Percentiles rank a stretch among this genome's conserved stretches.
phyloP scores from a whole-genome alignment of 2,329 filamentous ascomycete species.

The Juglanconis sp. region DNA sequence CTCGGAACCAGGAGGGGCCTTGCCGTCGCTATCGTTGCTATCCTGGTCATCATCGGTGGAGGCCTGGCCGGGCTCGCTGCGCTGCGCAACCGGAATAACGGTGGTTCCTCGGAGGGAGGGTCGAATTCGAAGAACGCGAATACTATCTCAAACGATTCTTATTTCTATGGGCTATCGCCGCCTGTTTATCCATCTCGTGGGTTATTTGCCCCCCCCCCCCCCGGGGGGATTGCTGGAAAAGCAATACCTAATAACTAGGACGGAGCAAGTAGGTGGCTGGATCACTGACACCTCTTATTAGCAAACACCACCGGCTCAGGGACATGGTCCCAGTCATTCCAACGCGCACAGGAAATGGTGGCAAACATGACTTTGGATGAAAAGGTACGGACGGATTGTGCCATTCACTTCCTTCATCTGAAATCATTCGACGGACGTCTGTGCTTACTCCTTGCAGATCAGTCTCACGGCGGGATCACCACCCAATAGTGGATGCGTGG shows the following conservation, averaged over 20 bases:
- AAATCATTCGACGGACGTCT: too few relatives aligned
- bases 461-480: constrained; percentile 70
- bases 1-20: constrained; percentile 29
- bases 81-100: constrained; percentile 19
- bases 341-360: constrained; percentile 67
- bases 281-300: constrained; percentile 22
- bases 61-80: constrained; percentile 33
- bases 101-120: constrained; percentile 1
- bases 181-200: constrained; percentile 50
- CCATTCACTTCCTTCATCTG: not conserved
- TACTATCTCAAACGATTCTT: constrained; percentile 37
- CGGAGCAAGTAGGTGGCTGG: not conserved
- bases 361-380: constrained; percentile 70
- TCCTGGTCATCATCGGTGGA: constrained; percentile 33
- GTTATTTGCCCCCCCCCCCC: constrained; percentile 20
- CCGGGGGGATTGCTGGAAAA: not conserved
- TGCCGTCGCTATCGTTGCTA: constrained; percentile 22
- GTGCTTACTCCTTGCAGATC: constrained; percentile 39
- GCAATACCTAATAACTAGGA: too few relatives aligned
- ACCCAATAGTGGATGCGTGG: constrained; percentile 47
- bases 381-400: constrained; percentile 48
- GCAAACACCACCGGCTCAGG: constrained; percentile 57
- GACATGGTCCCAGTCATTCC: constrained; percentile 65
- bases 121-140: constrained; percentile 12
- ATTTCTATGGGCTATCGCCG: constrained; percentile 49